Conservation (phyloP, 2,329 filamentous ascomycete genomes). For the Basipetospora sp. region DNA sequence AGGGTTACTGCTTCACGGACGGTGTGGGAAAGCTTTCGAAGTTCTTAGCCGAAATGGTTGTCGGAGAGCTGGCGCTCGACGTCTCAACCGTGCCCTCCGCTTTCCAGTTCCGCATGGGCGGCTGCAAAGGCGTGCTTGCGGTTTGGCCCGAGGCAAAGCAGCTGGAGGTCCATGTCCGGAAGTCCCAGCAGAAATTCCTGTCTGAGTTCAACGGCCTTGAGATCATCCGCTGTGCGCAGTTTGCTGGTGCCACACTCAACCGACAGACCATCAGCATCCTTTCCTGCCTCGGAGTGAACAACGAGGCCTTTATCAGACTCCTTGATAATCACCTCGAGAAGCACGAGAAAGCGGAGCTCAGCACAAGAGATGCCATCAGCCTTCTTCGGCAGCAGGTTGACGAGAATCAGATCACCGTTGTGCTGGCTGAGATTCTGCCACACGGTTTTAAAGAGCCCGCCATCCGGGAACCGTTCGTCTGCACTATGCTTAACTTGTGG, state of each 20-base stretch:
- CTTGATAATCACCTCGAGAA: conserved; percentile 51
- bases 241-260: conserved; percentile 68
- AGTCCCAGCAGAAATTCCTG: conserved; percentile 78
- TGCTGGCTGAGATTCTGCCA: conserved; percentile 59
- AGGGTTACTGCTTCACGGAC: conserved; percentile 61
- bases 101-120: conserved; percentile 83
- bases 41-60: conserved; percentile 59
- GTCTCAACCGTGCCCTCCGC: conserved; percentile 54
- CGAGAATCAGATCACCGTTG: conserved; percentile 65
- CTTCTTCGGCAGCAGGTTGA: conserved; percentile 67
- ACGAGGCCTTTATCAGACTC: conserved; percentile 51
- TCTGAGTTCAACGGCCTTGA: conserved; percentile 60
- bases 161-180: conserved; percentile 60
- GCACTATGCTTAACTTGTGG: conserved; percentile 71
- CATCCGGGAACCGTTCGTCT: conserved; percentile 60
- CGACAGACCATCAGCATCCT: conserved; percentile 82
- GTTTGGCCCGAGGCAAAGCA: conserved; percentile 54
- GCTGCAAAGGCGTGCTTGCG: conserved; percentile 77
- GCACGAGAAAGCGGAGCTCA: conserved; percentile 55
- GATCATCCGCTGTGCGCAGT: conserved; percentile 67
- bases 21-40: conserved; percentile 85
- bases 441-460: conserved; percentile 60
- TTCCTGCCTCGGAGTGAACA: conserved; percentile 57
- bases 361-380: conserved; percentile 47
- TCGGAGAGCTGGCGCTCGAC: conserved; percentile 50